Conservation (phyloP, 768 basidiomycete genomes). For the Russula sp. region DNA sequence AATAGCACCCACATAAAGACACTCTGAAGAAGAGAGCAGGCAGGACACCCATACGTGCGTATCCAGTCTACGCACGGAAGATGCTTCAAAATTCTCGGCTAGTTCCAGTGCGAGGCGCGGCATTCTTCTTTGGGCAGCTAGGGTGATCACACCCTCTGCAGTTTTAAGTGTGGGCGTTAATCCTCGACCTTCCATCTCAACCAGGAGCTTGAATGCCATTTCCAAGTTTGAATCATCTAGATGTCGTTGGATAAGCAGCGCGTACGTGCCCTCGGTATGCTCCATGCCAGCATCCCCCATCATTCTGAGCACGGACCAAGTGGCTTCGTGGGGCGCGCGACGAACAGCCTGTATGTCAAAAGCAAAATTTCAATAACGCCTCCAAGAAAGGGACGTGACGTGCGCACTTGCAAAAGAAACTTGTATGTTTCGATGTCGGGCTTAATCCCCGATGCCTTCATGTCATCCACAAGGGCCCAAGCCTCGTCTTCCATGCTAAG, state of each 20-base stretch:
- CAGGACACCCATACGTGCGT: conserved; percentile 61
- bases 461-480: conserved; percentile 48
- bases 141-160: conserved; percentile 50
- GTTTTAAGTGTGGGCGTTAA: conserved; percentile 51
- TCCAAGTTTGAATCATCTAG: conserved; percentile 55
- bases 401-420: conserved; percentile 50
- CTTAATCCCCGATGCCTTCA: conserved; percentile 54
- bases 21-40: conserved; percentile 60
- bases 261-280: conserved; percentile 55
- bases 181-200: conserved; percentile 53
- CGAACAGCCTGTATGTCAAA: conserved; percentile 34
- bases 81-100: conserved; percentile 55
- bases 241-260: conserved; percentile 50
- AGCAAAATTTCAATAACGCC: conserved; percentile 40
- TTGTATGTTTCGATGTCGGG: conserved; percentile 60
- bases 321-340: conserved; percentile 30
- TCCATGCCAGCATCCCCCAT: conserved; percentile 51
- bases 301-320: conserved; percentile 48
- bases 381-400: conserved; percentile 24
- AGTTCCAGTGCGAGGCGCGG: conserved; percentile 73
- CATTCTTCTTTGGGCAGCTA: conserved; percentile 52
- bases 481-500: conserved; percentile 40
- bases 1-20: conserved; percentile 57
- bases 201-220: conserved; percentile 56
- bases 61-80: conserved; percentile 52